Base-by-base conservation (phyloP, 2,329 filamentous ascomycete genomes). In the Arthrinium puccinioides region DNA sequence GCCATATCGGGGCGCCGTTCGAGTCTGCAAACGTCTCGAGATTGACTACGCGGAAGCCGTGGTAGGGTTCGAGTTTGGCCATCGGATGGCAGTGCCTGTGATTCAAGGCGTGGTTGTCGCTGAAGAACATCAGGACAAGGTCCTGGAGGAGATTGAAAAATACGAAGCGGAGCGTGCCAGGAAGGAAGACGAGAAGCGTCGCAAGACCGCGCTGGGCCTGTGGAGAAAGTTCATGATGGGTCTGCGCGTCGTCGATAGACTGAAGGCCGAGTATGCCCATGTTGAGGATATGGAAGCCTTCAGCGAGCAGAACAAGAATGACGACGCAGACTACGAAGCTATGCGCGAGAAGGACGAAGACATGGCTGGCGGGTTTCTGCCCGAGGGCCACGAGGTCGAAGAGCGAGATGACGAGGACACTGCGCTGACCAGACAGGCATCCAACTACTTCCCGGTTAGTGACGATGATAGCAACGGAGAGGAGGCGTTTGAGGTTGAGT, bases 31-130 rank as follows among this genome's bases (percentile, higher is more conserved):
- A 55, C 81, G 84, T 43, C 68, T 98, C 0, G 78, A 79, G 4
- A 83, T 97, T 25, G 88, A 96, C 54, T 94, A 82, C 50, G 92
- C 92, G 0, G 92, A 97, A 60, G 92, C 92, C 1, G 92, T 95
- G 3, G 89, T 89, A 0, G 92, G 87, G 2, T 98, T 98, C 56
- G 92, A 98, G 55, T 98, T 97, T 56, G 90, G 90, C 0, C 83
- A 92, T 50, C 84, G 92, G 42, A 89, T 92, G 72, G 92, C 92
- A 5, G 87, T 97, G 1, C 92, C 92, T 0, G 79, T 96, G 1
- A 84, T 97, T 20, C 83, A 86, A 37, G 92, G 90, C 1, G 87
- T 96, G 1, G 88, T 98, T 0, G 76, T 96, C 2, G 87, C 90
- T 0, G 75, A 79, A 44, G 89, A 94, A 59, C 74, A 95, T 47